phyloP scores from a whole-genome alignment of 1,284 basidiomycete genomes.

The Trametes pubescens region DNA sequence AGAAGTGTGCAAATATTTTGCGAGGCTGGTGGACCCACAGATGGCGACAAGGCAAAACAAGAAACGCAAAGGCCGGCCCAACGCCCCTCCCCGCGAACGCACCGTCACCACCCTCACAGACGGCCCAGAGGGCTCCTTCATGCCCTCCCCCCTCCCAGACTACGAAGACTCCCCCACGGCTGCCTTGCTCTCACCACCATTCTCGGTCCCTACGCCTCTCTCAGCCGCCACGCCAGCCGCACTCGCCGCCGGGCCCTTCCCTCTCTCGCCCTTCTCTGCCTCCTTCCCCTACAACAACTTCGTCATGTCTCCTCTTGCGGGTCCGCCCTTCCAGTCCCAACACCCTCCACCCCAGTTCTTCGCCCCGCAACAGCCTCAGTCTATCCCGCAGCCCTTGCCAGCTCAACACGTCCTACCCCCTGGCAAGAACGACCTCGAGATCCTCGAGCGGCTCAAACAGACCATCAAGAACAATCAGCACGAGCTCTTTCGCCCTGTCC shows the following conservation, averaged over 20 bases:
- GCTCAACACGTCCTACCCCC: constrained; percentile 31
- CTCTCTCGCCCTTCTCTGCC: constrained; percentile 24
- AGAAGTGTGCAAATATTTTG: constrained; percentile 15
- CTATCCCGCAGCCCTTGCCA: constrained; percentile 25
- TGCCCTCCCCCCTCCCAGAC: constrained; percentile 48
- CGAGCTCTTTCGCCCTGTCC: constrained; percentile 68
- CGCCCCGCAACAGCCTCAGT: constrained; percentile 24
- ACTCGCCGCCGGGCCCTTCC: constrained; percentile 26
- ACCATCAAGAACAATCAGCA: constrained; percentile 76
- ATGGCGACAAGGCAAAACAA: constrained; percentile 71
- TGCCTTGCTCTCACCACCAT: constrained; percentile 43
- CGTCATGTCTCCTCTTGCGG: constrained; percentile 40
- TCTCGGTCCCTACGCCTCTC: constrained; percentile 41
- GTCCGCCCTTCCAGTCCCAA: constrained; percentile 32
- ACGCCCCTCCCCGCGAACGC: constrained; percentile 60
- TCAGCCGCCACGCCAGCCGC: constrained; percentile 22
- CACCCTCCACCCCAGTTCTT: constrained; percentile 40
- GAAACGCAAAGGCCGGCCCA: constrained; percentile 63
- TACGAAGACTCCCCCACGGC: constrained; percentile 53
- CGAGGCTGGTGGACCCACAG: constrained; percentile 32
- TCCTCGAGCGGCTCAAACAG: constrained; percentile 74
- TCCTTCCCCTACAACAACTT: constrained; percentile 42
- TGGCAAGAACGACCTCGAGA: constrained; percentile 67
- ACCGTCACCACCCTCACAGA: constrained; percentile 70
- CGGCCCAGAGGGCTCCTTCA: constrained; percentile 57